phyloP scores from a whole-genome alignment of 345 rosid species.

The Brassica nigra region DNA sequence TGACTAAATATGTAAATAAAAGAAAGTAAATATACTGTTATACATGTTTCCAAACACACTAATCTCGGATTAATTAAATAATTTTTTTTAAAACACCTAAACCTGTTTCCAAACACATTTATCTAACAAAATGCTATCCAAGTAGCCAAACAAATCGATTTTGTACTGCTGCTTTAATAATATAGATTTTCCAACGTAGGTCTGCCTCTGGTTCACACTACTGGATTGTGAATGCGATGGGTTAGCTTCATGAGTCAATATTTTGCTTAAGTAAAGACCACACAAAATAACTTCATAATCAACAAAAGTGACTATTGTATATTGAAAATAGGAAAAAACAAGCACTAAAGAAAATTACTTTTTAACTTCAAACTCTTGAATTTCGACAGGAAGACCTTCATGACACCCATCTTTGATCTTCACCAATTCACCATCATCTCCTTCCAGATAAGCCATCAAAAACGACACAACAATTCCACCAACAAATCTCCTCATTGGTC shows the following conservation, averaged over 20 bases:
- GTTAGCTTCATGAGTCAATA: not conserved
- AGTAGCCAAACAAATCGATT: no score
- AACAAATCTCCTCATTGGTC: constrained; percentile 78
- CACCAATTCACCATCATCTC: constrained; percentile 51
- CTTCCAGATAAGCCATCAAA: constrained; percentile 61
- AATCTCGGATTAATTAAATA: no score
- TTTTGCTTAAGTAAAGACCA: not conserved
- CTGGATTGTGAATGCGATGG: not conserved
- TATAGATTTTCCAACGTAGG: no score
- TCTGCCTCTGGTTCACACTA: not conserved
- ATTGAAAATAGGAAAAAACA: not conserved
- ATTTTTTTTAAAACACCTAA: no score
- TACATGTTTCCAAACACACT: no score
- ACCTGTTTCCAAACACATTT: no score
- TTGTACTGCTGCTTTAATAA: no score
- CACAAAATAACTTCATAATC: not conserved
- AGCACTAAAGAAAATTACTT: not conserved
- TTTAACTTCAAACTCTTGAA: constrained; percentile 51
- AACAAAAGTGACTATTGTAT: not conserved
- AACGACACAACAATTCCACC: constrained; percentile 72
- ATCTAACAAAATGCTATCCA: no score
- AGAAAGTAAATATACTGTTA: no score
- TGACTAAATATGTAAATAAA: no score
- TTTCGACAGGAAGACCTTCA: constrained; percentile 55
- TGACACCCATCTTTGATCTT: constrained; percentile 54